These are phyloP conservation scores for Malassezia yamatoensis DNA, from an alignment of 1,284 basidiomycete species.

Conservation along the genomic window DNA sequence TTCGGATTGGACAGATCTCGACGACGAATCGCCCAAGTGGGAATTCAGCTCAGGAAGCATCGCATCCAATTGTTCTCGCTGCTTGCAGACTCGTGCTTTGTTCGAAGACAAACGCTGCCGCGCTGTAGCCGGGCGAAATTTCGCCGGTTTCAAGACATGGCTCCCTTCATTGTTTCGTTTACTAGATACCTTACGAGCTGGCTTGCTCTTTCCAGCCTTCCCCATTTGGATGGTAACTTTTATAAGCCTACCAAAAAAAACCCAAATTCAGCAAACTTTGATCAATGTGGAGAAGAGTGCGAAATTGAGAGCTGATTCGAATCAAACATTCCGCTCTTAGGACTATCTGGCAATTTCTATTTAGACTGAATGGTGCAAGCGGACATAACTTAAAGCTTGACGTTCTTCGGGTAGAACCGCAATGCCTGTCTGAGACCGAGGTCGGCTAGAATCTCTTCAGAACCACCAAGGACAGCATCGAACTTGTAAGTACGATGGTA, in stretches of 20 bases:
- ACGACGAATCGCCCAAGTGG: too few species aligned
- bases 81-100: constrained; percentile 1
- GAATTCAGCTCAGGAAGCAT: not conserved
- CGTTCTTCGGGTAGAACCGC: constrained; percentile 40
- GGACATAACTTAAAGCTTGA: constrained; percentile 20
- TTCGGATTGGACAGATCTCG: not conserved
- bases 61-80: constrained; percentile 5
- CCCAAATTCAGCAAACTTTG: too few species aligned
- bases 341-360: too few species aligned
- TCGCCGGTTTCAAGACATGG: not conserved
- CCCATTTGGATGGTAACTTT: too few species aligned
- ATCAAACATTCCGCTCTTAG: too few species aligned
- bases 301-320: too few species aligned
- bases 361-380: not conserved
- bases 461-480: constrained; percentile 49
- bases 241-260: too few species aligned
- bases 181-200: too few species aligned
- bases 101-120: not conserved
- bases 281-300: too few species aligned
- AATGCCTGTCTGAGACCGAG: constrained; percentile 53
- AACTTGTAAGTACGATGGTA: constrained; percentile 65
- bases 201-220: too few species aligned
- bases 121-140: not conserved
- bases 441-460: constrained; percentile 52
- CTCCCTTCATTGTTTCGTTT: not conserved